Evolutionary conservation across 2,329 filamentous ascomycete genomes (phyloP).

Genomic region (Talaromyces sp.): DNA sequence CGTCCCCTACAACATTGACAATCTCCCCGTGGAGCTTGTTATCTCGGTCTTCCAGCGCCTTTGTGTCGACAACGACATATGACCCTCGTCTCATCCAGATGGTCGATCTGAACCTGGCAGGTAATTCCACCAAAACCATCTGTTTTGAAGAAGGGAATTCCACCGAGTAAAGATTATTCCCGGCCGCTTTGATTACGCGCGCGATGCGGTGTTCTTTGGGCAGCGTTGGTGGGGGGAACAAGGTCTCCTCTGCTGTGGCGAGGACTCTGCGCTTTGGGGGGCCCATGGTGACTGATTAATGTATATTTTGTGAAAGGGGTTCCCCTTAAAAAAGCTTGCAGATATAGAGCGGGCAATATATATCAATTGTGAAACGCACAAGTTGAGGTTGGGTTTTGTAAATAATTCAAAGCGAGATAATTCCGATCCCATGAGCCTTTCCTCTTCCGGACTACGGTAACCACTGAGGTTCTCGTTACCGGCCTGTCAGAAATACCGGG

Average conservation of each 20-base stretch:
- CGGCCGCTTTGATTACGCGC: constrained; percentile 72
- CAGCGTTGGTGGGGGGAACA: constrained; percentile 53
- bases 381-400: neutral
- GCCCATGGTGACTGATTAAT: constrained; percentile 50
- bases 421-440: neutral
- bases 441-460: too few species aligned
- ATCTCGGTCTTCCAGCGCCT: constrained; percentile 57
- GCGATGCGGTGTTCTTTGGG: constrained; percentile 58
- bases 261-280: constrained; percentile 71
- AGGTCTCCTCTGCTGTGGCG: constrained; percentile 69
- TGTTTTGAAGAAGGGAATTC: constrained; percentile 61
- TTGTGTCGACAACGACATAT: constrained; percentile 75
- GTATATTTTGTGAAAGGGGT: neutral
- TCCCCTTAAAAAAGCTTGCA: neutral
- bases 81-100: constrained; percentile 90
- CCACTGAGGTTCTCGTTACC: too few species aligned
- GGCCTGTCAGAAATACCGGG: too few species aligned
- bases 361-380: neutral
- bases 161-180: constrained; percentile 84
- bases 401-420: neutral
- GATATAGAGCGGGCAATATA: neutral
- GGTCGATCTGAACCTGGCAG: constrained; percentile 78
- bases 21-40: constrained; percentile 85
- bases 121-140: constrained; percentile 70
- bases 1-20: constrained; percentile 84